These are phyloP conservation scores for Metarhizium album DNA, from an alignment of 2,329 filamentous ascomycete species.

Conservation along the genomic window DNA sequence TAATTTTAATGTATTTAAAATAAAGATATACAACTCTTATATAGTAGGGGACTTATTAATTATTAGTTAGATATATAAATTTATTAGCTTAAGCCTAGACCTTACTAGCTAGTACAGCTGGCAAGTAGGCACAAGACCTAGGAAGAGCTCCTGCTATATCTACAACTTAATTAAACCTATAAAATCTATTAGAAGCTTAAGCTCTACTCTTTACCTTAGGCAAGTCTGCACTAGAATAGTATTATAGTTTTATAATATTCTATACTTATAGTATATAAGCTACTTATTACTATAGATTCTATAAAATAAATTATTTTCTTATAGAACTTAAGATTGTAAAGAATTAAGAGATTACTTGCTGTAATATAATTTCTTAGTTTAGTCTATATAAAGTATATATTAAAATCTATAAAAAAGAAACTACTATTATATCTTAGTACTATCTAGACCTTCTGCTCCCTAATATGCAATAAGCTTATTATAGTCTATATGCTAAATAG, in stretches of 20 bases:
- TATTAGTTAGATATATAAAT: neutral
- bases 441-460: neutral
- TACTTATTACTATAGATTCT: neutral
- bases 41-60: neutral
- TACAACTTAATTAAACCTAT: no score
- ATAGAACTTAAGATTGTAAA: no score
- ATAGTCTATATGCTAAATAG: neutral
- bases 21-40: slow-evolving; percentile 1
- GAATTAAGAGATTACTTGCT: no score
- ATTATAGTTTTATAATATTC: no score
- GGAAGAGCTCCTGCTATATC: no score
- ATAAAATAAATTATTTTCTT: neutral
- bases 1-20: neutral
- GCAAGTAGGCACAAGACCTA: no score
- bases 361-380: neutral
- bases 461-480: neutral
- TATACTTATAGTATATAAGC: neutral
- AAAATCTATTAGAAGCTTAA: no score
- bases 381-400: slow-evolving; percentile 1
- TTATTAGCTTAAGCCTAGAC: no score
- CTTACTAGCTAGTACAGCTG: no score
- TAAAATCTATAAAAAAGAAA: slow-evolving; percentile 2
- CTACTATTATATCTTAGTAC: slow-evolving; percentile 1
- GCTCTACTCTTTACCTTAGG: no score
- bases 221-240: no score